phyloP scores from a whole-genome alignment of 2,329 filamentous ascomycete genomes.

The Xylaria arbuscula region DNA sequence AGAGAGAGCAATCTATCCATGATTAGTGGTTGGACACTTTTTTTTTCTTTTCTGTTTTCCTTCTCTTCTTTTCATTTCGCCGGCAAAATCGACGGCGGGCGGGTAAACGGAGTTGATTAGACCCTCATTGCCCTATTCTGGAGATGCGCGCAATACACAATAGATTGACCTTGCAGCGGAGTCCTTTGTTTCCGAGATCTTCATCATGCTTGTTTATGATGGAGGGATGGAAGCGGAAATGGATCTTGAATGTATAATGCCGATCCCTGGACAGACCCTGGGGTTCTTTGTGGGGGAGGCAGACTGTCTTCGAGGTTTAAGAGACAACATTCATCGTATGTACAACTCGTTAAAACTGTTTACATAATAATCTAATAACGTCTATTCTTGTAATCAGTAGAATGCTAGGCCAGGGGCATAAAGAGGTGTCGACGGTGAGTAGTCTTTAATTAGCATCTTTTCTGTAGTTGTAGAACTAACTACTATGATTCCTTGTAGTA shows the following conservation, averaged over 20 bases:
- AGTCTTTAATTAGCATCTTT: neutral
- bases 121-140: conserved; percentile 27
- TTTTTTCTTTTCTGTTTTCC: neutral
- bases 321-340: neutral
- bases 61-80: conserved; percentile 18
- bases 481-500: neutral
- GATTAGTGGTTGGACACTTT: conserved; percentile 16
- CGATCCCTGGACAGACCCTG: no score
- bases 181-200: conserved; percentile 25
- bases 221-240: neutral
- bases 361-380: no score
- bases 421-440: neutral
- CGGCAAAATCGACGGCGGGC: conserved; percentile 32
- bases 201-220: neutral
- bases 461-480: neutral
- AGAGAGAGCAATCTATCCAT: conserved; percentile 30
- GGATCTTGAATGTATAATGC: neutral
- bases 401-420: neutral
- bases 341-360: neutral
- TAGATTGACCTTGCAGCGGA: conserved; percentile 37
- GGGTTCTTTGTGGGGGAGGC: conserved; percentile 2
- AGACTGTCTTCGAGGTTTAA: neutral
- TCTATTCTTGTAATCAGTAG: neutral
- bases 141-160: conserved; percentile 12
- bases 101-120: conserved; percentile 22